phyloP scores from a whole-genome alignment of 78 protist species.

The Planoprotostelium fungivorum region DNA sequence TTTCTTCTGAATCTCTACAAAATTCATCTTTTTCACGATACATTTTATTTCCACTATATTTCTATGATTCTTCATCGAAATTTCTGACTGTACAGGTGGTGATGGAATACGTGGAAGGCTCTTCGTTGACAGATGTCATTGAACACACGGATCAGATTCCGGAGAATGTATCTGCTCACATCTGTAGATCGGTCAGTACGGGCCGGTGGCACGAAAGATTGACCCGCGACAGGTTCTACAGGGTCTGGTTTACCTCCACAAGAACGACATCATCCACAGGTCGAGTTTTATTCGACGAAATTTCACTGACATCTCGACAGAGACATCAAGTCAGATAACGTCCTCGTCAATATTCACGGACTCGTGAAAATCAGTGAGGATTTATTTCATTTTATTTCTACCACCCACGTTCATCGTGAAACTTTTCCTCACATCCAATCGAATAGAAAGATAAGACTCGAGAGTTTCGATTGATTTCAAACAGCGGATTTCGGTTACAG shows the following conservation, averaged over 20 bases:
- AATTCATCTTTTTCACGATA: no score
- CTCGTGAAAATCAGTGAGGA: neutral
- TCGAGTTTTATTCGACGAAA: slow-evolving; percentile 7
- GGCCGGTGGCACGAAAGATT: neutral
- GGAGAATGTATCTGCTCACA: slow-evolving; percentile 12
- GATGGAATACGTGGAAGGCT: slow-evolving; percentile 77
- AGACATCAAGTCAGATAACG: neutral
- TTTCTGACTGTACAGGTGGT: slow-evolving; percentile 14
- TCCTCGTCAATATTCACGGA: neutral
- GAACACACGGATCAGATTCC: slow-evolving; percentile 19
- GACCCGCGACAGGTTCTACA: slow-evolving; percentile 6
- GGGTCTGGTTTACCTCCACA: slow-evolving; percentile 41
- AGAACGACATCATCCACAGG: slow-evolving; percentile 53
- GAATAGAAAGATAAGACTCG: neutral
- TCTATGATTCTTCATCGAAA: neutral
- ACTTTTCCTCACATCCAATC: no score
- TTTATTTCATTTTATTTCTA: neutral
- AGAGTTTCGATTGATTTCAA: neutral
- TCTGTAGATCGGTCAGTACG: slow-evolving; percentile 22
- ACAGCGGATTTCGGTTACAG: slow-evolving; percentile 83
- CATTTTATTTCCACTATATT: neutral
- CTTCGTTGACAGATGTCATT: slow-evolving; percentile 62
- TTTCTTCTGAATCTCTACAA: no score
- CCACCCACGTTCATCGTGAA: no score
- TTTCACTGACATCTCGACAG: neutral